phyloP scores from a whole-genome alignment of 176 grass and related monocot species.

The Musa schizocarpa region DNA sequence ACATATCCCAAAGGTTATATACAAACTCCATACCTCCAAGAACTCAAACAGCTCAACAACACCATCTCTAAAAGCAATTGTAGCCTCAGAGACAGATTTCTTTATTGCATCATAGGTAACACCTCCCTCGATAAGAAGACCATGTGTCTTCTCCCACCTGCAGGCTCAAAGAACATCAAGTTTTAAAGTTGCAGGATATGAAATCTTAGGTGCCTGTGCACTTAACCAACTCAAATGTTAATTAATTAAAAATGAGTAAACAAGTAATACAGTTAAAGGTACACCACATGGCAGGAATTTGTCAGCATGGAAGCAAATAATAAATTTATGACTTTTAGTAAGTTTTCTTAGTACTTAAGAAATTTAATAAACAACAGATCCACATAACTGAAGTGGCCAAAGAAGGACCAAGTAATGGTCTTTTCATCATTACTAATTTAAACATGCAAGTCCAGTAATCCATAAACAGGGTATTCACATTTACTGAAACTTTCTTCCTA shows the following conservation, averaged over 20 bases:
- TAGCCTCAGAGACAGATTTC: conserved; percentile 69
- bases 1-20: not conserved
- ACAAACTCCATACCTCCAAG: conserved; percentile 50
- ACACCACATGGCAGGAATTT: not conserved
- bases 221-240: not conserved
- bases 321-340: not conserved
- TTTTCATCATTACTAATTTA: not conserved
- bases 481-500: not conserved
- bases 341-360: not conserved
- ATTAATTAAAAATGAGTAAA: conserved; percentile 4
- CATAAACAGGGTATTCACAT: not conserved
- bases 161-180: conserved; percentile 13
- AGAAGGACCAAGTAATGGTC: not conserved
- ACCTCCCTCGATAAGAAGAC: conserved; percentile 80
- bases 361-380: not conserved
- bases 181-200: not conserved
- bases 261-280: not conserved
- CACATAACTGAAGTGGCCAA: not conserved
- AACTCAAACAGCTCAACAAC: conserved; percentile 76
- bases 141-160: conserved; percentile 90
- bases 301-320: not conserved
- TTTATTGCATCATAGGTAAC: conserved; percentile 72
- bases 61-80: conserved; percentile 87
- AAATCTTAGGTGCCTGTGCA: not conserved
- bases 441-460: not conserved